phyloP scores from a whole-genome alignment of 225 moss, liverwort and hornwort genomes.

The Marchantia paleacea region DNA sequence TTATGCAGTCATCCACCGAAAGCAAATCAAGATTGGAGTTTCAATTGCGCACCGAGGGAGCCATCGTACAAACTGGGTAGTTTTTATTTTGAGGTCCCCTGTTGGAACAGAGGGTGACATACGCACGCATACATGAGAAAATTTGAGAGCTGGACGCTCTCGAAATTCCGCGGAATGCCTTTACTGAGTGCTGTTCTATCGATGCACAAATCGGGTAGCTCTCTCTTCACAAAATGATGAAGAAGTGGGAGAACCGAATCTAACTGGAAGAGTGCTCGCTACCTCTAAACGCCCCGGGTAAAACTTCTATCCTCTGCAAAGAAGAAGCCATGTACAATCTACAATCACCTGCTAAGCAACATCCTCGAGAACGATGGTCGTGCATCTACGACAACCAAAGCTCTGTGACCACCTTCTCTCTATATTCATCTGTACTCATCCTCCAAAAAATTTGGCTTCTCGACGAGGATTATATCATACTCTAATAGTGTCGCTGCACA shows the following conservation, averaged over 20 bases:
- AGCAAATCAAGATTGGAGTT: no score
- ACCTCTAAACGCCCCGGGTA: background rate
- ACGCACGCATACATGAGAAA: background rate
- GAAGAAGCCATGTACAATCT: constrained; percentile 10
- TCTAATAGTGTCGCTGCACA: background rate
- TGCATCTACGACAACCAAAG: background rate
- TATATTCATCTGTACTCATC: background rate
- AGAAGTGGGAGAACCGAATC: background rate
- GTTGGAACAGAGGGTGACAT: background rate
- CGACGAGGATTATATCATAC: background rate
- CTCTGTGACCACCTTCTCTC: background rate
- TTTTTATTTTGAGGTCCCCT: background rate
- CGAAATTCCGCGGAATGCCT: background rate
- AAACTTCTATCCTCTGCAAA: background rate
- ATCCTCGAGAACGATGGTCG: constrained; percentile 1
- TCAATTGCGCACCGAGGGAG: no score
- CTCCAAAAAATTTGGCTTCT: constrained; percentile 12
- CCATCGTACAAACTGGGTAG: background rate
- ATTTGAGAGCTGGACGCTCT: background rate
- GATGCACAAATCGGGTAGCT: background rate
- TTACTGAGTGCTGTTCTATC: background rate
- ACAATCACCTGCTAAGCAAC: background rate
- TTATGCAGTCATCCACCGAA: no score
- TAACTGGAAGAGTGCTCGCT: background rate
- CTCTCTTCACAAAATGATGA: background rate